Evolutionary conservation across 441 rosid species (phyloP), one percentile per base, ranked within the genome.

Genomic region (Euphorbia schlechtendalii): DNA sequence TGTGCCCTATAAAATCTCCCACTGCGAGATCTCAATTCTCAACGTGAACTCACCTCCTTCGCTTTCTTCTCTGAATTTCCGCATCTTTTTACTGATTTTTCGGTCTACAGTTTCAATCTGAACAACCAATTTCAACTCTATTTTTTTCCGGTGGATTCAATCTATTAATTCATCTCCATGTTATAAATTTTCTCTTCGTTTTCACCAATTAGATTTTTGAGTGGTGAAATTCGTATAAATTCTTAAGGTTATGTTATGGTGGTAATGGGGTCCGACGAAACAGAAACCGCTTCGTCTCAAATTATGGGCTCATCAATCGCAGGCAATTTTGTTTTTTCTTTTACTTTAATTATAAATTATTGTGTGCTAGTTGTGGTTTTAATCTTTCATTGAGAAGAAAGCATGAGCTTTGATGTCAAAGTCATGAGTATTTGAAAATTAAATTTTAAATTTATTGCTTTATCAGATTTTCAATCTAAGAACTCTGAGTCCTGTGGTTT

Each of bases 241-340:
- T n/a, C n/a, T n/a, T n/a, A n/a, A n/a, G n/a, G 59, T 66, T 21
- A 64, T 71, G 73, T 70, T 46, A 62, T 56, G 60, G 54, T 45
- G 41, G 61, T 67, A 66, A 77, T 78, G 89, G 84, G 88, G 60
- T 73, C 79, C 22, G 75, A 76, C 45, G 72, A 77, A 58, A 72
- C 74, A 53, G 80, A 75, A 66, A 74, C 75, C 38, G 68, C 84
- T 22, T 80, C 89, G 69, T 69, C 78, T 38, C 74, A 69, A 32
- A 73, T 56, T 6, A 69, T 61, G 72, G 82, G 67, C 24, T 45
- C 51, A 40, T 71, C 79, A 53, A 70, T 77, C 53, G 56, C 76
- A 73, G 85, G 88, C 63, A 70, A n/a, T n/a, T n/a, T n/a, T n/a
- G n/a, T n/a, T n/a, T n/a, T n/a, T n/a, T n/a, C n/a, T n/a, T n/a